A percentile compares a stretch with the other conserved stretches of the same genome.
phyloP scores from a whole-genome alignment of 192 early-diverging fungal genomes.

The Backusella circina region DNA sequence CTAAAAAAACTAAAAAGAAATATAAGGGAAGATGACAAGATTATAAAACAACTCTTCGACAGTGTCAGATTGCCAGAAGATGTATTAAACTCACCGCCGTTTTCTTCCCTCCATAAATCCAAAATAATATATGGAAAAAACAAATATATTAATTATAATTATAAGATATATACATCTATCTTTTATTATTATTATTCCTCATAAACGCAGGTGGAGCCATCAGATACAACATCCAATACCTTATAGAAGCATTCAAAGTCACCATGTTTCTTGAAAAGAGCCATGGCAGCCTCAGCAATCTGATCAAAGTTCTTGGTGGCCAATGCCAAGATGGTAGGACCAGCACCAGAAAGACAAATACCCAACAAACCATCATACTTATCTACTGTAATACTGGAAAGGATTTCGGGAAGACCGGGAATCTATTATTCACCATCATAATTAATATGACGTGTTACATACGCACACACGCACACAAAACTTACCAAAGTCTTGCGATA shows the following conservation, averaged over 20 bases:
- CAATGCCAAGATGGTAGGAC: constrained; percentile 92
- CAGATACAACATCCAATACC: constrained; percentile 59
- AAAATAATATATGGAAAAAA: background rate
- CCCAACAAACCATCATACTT: constrained; percentile 84
- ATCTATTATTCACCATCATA: constrained; percentile 34
- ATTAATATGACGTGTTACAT: background rate
- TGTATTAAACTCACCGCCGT: no score
- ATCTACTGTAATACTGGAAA: constrained; percentile 68
- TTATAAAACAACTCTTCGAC: no score
- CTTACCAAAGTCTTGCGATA: constrained; percentile 88
- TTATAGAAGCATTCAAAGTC: constrained; percentile 54
- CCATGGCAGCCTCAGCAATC: constrained; percentile 66
- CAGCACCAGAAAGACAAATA: constrained; percentile 92
- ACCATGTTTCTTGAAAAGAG: constrained; percentile 58
- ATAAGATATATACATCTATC: background rate
- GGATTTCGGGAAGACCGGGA: constrained; percentile 88
- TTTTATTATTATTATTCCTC: background rate
- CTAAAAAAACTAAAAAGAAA: no score
- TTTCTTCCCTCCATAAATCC: background rate
- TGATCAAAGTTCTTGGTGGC: constrained; percentile 81
- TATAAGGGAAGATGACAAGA: no score
- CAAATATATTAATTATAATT: background rate
- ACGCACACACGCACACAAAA: background rate
- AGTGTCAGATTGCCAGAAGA: no score
- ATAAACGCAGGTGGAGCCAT: constrained; percentile 45